Base-by-base conservation (phyloP, 2,329 filamentous ascomycete species). In the Aureobasidium sp. region DNA sequence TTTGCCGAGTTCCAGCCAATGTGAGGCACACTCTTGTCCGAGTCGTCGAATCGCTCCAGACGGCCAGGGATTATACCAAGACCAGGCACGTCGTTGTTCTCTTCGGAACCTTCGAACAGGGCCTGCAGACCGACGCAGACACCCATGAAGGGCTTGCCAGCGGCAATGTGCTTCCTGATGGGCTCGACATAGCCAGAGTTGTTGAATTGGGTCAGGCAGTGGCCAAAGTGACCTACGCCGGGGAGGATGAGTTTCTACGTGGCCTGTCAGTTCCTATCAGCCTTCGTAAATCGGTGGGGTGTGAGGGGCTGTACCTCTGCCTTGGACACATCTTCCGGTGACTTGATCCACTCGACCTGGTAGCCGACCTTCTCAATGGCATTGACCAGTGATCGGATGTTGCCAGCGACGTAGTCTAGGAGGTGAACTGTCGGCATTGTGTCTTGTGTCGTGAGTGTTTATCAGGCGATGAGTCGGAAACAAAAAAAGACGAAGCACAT, bases 1-100 rank as follows among this genome's bases (percentile, higher is more conserved):
- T 86, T 87, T 48, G 95, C 94, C 68, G 87, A 91, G 76, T 99
- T 99, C 94, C 94, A 99, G 61, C 94, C 94, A 74, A 99, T 99
- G 77, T 99, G 95, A 42, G 94, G 94, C n/a, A 99, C 95, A 40
- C 91, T 87, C 77, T 97, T 97, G 69, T 83, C 78, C 35, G 76
- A 74, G 72, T 90, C 85, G 71, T 90, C 79, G 77, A 99, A 99
- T 64, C 87, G 86, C 71, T 84, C 81, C 66, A 99, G 82, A 12
- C 77, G 78, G 42, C 83, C 84, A 48, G 87, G 85, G 64, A 97
- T 85, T 31, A 96, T 49, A 5, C 87, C 88, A 52, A 99, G 78
- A 1, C 94, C 94, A 2, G 85, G 76, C 15, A 90, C 85, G 19
- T 79, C 75, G 0, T 85, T 78, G 66, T 90, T 87, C 74, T 99